A percentile compares a stretch with the other conserved stretches of the same genome.
Conservation (phyloP, 805 yeast species). For the Hanseniaspora opuntiae region DNA sequence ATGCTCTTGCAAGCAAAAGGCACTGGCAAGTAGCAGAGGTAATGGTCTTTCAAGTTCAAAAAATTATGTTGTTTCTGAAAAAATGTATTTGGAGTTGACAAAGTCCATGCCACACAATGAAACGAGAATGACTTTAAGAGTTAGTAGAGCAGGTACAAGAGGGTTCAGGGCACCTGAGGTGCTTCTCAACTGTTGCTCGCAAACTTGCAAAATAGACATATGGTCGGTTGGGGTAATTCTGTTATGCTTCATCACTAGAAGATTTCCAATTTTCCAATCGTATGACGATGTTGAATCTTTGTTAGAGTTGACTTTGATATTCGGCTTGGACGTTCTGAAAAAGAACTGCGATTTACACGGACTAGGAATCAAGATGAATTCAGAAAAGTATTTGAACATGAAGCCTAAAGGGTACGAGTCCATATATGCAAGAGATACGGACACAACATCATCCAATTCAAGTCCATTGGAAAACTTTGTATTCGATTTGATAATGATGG, state of each 20-base stretch:
- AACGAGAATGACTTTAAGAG: conserved; percentile 75
- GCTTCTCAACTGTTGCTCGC: conserved; percentile 70
- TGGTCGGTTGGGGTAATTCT: conserved; percentile 91
- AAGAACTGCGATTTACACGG: conserved; percentile 79
- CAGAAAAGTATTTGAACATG: conserved; percentile 6
- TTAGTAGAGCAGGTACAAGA: conserved; percentile 92
- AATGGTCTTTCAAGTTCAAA: background rate
- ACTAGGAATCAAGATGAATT: conserved; percentile 54
- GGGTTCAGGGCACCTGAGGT: conserved; percentile 95
- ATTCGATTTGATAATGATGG: conserved; percentile 28
- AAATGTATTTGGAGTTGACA: conserved; percentile 23
- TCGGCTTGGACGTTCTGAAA: conserved; percentile 61
- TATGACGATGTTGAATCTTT: conserved; percentile 87
- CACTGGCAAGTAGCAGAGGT: background rate
- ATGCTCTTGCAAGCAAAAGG: conserved; percentile 16
- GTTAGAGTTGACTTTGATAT: conserved; percentile 66
- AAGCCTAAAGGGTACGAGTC: conserved; percentile 8
- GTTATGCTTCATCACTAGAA: conserved; percentile 57
- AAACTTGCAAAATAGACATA: conserved; percentile 66
- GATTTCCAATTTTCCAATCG: conserved; percentile 89
- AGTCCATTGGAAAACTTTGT: conserved; percentile 24
- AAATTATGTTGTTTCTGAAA: conserved; percentile 14
- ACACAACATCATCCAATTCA: conserved; percentile 29
- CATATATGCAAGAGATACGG: background rate
- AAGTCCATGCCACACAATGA: conserved; percentile 80